Percentiles rank a stretch among this genome's conserved stretches.
These are phyloP conservation scores for Astrothelium subdiscretum DNA, from an alignment of 495 filamentous ascomycete genomes.

Conservation along the genomic window DNA sequence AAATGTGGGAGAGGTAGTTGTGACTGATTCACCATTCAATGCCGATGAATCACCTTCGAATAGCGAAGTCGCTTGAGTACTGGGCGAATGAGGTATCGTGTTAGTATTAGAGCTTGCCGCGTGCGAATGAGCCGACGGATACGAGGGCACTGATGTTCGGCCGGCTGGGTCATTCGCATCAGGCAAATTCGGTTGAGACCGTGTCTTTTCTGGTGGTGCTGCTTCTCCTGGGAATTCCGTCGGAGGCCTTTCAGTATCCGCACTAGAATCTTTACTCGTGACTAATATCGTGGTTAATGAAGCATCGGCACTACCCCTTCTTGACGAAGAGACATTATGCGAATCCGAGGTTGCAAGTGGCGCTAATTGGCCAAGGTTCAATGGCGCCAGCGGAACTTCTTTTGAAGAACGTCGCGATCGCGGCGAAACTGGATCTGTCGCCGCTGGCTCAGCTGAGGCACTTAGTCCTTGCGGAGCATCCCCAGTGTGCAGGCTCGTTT, in stretches of 20 bases:
- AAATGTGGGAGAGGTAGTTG: neutral
- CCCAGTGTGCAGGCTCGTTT: neutral
- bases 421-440: neutral
- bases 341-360: neutral
- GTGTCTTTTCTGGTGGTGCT: neutral
- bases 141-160: neutral
- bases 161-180: neutral
- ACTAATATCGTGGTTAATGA: slow-evolving; percentile 20
- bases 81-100: slow-evolving; percentile 1
- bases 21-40: neutral
- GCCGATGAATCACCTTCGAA: neutral
- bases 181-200: neutral
- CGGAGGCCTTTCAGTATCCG: slow-evolving; percentile 3
- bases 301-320: slow-evolving; percentile 20
- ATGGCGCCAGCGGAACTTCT: neutral
- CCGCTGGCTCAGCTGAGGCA: neutral
- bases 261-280: slow-evolving; percentile 7
- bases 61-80: neutral
- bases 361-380: neutral
- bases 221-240: neutral
- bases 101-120: neutral
- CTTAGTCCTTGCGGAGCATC: neutral
- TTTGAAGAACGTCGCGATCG: neutral
- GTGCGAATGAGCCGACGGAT: neutral
- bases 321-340: slow-evolving; percentile 5